These are phyloP conservation scores for Diaporthe humulicola DNA, from an alignment of 2,329 filamentous ascomycete genomes.

Conservation along the genomic window DNA sequence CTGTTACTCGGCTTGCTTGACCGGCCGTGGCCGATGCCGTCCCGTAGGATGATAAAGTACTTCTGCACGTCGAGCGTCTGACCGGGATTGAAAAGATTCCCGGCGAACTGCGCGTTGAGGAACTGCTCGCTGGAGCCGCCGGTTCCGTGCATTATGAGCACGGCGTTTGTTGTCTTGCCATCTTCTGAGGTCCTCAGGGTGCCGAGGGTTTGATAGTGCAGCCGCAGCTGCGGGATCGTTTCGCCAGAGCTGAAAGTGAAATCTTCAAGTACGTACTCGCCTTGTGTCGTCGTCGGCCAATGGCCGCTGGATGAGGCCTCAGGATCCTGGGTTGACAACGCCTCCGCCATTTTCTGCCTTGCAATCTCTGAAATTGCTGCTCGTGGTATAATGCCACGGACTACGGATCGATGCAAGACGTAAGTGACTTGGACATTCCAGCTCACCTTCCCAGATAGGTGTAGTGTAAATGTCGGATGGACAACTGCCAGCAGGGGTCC, in stretches of 20 bases:
- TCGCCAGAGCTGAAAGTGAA: constrained; percentile 37
- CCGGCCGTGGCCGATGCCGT: constrained; percentile 46
- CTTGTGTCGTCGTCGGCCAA: constrained; percentile 12
- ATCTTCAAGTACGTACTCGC: constrained; percentile 9
- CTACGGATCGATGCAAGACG: constrained; percentile 15
- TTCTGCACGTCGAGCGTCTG: constrained; percentile 43
- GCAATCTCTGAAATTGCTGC: background rate
- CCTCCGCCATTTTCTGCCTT: constrained; percentile 23
- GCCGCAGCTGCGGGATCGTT: constrained; percentile 23
- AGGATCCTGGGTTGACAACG: background rate
- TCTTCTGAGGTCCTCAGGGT: constrained; percentile 2
- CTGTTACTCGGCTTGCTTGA: constrained; percentile 46
- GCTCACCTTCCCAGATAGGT: constrained; percentile 21
- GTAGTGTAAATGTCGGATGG: background rate
- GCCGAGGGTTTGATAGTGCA: constrained; percentile 40
- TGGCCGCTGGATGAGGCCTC: background rate
- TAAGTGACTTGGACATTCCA: background rate
- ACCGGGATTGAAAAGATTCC: constrained; percentile 44
- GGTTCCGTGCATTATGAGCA: constrained; percentile 46
- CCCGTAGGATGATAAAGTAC: constrained; percentile 46
- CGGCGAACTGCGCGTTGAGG: constrained; percentile 42
- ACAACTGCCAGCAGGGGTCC: background rate
- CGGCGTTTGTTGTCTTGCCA: constrained; percentile 43
- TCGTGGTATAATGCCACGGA: background rate
- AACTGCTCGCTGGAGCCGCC: constrained; percentile 43